Conservation (phyloP, 768 basidiomycete species). For the Podaxis sp. region DNA sequence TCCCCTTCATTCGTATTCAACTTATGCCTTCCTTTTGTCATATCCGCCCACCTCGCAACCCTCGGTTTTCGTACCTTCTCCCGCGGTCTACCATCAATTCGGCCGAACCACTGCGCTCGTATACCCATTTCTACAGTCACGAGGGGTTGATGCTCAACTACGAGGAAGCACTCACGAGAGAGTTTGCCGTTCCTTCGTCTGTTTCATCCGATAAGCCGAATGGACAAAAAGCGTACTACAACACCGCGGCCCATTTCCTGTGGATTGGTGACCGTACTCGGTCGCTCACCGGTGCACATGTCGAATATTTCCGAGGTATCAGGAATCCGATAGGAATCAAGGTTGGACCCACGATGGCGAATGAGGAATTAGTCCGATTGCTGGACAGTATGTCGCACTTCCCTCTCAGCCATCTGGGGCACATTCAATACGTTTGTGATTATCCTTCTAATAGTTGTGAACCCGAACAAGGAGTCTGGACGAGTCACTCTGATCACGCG, state of each 20-base stretch:
- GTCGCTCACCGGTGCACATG: conserved; percentile 88
- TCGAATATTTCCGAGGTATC: conserved; percentile 93
- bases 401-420: background rate
- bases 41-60: background rate
- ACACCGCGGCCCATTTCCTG: conserved; percentile 90
- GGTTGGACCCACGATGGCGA: conserved; percentile 84
- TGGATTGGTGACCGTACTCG: conserved; percentile 98
- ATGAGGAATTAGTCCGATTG: conserved; percentile 72
- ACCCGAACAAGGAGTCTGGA: conserved; percentile 80
- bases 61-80: background rate
- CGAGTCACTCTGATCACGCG: conserved; percentile 89
- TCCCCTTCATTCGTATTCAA: background rate
- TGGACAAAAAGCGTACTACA: conserved; percentile 58
- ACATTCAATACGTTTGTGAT: background rate
- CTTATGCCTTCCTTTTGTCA: background rate
- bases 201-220: conserved; percentile 14
- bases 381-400: conserved; percentile 60
- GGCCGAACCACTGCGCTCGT: background rate
- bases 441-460: conserved; percentile 60
- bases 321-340: conserved; percentile 95
- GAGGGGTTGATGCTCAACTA: conserved; percentile 93
- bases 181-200: conserved; percentile 42
- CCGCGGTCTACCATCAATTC: conserved; percentile 1
- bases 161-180: conserved; percentile 87
- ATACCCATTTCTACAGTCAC: conserved; percentile 48